Percentiles rank a stretch among this genome's conserved stretches.
These are phyloP conservation scores for Corymbia citriodora DNA, from an alignment of 441 rosid species.

Conservation along the genomic window DNA sequence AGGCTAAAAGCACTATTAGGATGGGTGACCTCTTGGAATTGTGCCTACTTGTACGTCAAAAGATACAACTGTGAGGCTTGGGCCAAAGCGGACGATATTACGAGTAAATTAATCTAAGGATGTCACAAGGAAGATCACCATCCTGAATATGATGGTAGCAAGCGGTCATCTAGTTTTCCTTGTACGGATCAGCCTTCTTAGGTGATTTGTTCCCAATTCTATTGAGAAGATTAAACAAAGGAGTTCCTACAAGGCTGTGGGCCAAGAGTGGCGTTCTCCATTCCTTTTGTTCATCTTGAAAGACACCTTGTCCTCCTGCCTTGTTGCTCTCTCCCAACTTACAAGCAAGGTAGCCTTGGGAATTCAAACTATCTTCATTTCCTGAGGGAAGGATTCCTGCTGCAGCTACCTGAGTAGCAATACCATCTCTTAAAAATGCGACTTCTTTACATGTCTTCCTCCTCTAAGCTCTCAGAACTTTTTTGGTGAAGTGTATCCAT, in stretches of 20 bases:
- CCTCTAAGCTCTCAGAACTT: background rate
- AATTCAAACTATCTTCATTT: background rate
- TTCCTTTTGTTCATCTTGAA: background rate
- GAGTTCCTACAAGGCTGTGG: background rate
- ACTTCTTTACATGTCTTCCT: background rate
- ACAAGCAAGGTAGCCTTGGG: background rate
- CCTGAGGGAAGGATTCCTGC: background rate
- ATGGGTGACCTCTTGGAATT: no score
- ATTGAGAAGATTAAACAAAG: background rate
- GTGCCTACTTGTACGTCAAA: no score
- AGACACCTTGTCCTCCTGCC: background rate
- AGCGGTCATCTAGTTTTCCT: background rate
- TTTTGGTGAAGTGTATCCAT: background rate
- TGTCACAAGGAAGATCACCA: background rate
- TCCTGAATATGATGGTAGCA: background rate
- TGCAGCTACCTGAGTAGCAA: background rate
- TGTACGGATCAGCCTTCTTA: background rate
- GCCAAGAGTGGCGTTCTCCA: background rate
- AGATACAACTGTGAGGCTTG: no score
- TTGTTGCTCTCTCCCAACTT: background rate
- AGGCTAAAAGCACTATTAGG: no score
- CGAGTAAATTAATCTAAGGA: no score
- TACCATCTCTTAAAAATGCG: background rate
- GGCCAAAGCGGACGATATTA: no score
- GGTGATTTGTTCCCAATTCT: background rate